A percentile compares a stretch with the other conserved stretches of the same genome.
phyloP scores from a whole-genome alignment of 805 yeast genomes.

The Saccharomyces eubayanus region DNA sequence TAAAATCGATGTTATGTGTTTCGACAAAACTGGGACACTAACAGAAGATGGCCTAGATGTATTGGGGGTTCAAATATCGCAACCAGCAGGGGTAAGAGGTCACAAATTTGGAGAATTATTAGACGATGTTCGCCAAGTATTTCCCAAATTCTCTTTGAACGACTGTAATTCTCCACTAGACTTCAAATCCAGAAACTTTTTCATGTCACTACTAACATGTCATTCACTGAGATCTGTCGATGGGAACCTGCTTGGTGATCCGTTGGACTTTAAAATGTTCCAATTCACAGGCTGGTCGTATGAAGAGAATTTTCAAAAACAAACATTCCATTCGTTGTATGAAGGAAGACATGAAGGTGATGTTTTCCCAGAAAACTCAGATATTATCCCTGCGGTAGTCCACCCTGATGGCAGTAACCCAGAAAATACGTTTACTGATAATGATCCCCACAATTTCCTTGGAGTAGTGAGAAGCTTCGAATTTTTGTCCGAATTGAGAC shows the following conservation, averaged over 20 bases:
- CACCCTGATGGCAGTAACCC: conserved; percentile 32
- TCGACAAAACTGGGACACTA: conserved; percentile 95
- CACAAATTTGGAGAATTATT: conserved; percentile 25
- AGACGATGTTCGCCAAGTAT: conserved; percentile 15
- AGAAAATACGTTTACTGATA: conserved; percentile 30
- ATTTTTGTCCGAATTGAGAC: conserved; percentile 71
- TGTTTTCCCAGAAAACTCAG: conserved; percentile 36
- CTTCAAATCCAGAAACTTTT: conserved; percentile 25
- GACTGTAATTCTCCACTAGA: conserved; percentile 28
- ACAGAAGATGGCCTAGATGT: conserved; percentile 96
- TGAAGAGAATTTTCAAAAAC: conserved; percentile 52
- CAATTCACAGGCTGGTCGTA: conserved; percentile 75
- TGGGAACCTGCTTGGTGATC: conserved; percentile 82
- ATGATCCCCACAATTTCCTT: conserved; percentile 32
- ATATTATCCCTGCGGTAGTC: conserved; percentile 43
- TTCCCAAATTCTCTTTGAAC: conserved; percentile 23
- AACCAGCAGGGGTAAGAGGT: conserved; percentile 13
- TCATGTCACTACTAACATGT: conserved; percentile 49
- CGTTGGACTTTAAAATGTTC: conserved; percentile 88
- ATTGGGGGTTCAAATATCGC: conserved; percentile 46
- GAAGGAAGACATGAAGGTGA: conserved; percentile 34
- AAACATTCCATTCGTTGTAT: conserved; percentile 30
- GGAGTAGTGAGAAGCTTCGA: conserved; percentile 59
- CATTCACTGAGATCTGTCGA: conserved; percentile 81
- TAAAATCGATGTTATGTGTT: conserved; percentile 79